phyloP scores from a whole-genome alignment of 176 grass and related monocot species.

The Paspalum vaginatum region DNA sequence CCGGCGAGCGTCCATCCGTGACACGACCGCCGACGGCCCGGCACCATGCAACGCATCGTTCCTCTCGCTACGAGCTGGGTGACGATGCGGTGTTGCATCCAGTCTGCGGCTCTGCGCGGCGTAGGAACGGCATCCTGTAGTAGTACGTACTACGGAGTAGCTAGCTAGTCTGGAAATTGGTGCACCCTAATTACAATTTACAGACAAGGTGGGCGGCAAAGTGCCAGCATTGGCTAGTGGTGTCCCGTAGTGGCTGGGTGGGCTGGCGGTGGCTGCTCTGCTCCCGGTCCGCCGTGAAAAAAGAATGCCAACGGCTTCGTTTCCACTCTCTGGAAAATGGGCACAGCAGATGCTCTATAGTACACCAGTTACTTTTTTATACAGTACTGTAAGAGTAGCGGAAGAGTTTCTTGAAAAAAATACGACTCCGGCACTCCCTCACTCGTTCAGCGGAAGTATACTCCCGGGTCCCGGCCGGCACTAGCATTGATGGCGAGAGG shows the following conservation, averaged over 20 bases:
- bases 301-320: neutral
- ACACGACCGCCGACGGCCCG: neutral
- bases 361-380: neutral
- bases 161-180: neutral
- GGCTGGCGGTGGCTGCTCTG: no score
- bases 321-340: neutral
- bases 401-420: no score
- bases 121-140: neutral
- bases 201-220: neutral
- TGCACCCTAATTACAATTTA: neutral
- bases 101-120: neutral
- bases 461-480: neutral
- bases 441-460: neutral
- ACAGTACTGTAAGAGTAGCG: no score
- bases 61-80: no score
- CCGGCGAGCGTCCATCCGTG: neutral
- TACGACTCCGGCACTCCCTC: no score
- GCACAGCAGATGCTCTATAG: neutral
- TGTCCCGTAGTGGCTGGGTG: neutral
- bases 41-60: no score
- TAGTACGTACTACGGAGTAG: no score
- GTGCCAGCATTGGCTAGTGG: neutral
- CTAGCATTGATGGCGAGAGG: conserved; percentile 17
- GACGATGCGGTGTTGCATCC: no score
- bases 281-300: neutral